Base-by-base conservation (phyloP, 179 eudicot species). In the Camellia oleifera region DNA sequence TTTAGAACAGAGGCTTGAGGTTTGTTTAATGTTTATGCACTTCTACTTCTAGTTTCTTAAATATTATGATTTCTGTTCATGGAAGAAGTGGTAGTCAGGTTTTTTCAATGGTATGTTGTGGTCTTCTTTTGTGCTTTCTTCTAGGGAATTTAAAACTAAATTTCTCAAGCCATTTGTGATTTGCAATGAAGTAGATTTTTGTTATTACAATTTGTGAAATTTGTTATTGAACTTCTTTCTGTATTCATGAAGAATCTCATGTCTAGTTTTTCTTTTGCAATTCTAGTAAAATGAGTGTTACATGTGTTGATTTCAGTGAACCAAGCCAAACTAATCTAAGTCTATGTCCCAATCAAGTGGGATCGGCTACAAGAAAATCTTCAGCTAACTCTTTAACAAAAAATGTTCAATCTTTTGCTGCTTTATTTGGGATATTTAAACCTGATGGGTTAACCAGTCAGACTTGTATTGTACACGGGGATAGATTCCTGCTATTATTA, bases 1-100 rank as follows among this genome's bases (percentile, higher is more conserved):
- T 66, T 88, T 81, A 26, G 98, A 93, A 66, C 87, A 93, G 84
- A 91, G 99, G 84, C 88, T 92, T 72, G 98, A 94, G 98, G 97
- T 94, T 73, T 75, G 85, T 78, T 23, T 70, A 11, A 6, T 58
- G 32, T 57, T 67, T 48, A 48, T 48, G 5, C 52, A 48, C 52
- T 48, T 7, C 7, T 48, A 48, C 52, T 4, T 48, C 52, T 48
- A 17, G 18, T 4, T 76, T 62, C 48, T 65, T 50, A 23, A 23
- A 65, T 65, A 15, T 11, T 74, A 15, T 48, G 46, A 50, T 45
- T 48, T 63, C n/a, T 65, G 8, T 52, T 52, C 32, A 77, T 48
- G 23, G 61, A 61, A 61, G 65, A 67, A 32, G n/a, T 52, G 18
- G 46, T 65, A 53, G 64, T 53, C 18, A 2, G 7, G 78, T 45